These are phyloP conservation scores for Ustulina deusta DNA, from an alignment of 2,329 filamentous ascomycete genomes.

Conservation along the genomic window DNA sequence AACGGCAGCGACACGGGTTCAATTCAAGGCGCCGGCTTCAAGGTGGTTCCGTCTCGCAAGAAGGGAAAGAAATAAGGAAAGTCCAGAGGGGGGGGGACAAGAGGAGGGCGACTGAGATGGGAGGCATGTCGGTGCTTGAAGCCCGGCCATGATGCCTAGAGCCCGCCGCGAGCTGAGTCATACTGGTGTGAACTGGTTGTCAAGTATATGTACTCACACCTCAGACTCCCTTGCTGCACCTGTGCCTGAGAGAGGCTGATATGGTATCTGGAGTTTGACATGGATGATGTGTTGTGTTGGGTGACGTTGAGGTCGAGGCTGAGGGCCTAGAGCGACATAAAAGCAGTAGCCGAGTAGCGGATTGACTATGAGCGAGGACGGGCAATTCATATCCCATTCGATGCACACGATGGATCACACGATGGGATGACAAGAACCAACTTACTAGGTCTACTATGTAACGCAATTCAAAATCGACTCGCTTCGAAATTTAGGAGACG, in stretches of 20 bases:
- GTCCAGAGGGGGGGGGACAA: not conserved
- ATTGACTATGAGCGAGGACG: not conserved
- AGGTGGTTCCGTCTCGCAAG: slow-evolving; percentile 92
- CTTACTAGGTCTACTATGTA: no score
- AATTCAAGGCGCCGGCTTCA: slow-evolving; percentile 76
- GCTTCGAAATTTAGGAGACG: no score
- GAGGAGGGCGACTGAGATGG: not conserved
- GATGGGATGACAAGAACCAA: not conserved
- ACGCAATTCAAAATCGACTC: no score
- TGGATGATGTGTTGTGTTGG: not conserved
- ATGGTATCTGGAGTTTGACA: not conserved
- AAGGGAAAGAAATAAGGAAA: slow-evolving; percentile 79
- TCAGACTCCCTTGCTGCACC: not conserved
- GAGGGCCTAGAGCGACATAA: not conserved
- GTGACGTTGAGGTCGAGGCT: not conserved
- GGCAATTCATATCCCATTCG: not conserved
- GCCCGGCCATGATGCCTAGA: not conserved
- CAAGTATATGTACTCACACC: not conserved
- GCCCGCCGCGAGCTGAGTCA: no score
- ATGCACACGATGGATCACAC: not conserved
- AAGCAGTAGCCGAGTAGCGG: not conserved
- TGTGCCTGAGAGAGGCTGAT: not conserved
- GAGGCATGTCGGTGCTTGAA: not conserved
- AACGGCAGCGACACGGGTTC: slow-evolving; percentile 58
- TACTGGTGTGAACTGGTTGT: not conserved